Conservation (phyloP, 2,329 filamentous ascomycete species). For the Boeremia exigua region DNA sequence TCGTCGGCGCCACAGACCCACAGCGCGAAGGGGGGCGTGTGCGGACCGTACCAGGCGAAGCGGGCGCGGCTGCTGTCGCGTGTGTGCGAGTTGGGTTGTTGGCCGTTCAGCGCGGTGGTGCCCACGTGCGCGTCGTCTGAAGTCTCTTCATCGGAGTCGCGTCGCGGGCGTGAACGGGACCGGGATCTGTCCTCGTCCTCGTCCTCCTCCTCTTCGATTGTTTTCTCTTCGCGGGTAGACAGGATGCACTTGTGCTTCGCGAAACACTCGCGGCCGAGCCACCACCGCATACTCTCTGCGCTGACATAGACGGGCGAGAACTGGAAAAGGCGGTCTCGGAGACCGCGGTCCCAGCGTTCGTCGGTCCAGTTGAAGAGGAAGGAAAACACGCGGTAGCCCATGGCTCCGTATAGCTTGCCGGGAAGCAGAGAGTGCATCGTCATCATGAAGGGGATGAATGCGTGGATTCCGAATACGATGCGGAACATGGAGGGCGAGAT, state of each 20-base stretch:
- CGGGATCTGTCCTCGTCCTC: constrained; percentile 39
- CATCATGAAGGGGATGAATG: constrained; percentile 95
- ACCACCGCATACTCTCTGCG: constrained; percentile 92
- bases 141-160: constrained; percentile 25
- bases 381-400: constrained; percentile 88
- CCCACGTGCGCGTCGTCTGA: constrained; percentile 5
- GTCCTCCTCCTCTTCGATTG: constrained; percentile 63
- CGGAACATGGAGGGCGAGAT: constrained; percentile 80
- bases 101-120: constrained; percentile 5
- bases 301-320: constrained; percentile 91
- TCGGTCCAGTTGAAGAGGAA: constrained; percentile 92
- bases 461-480: constrained; percentile 86
- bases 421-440: constrained; percentile 73
- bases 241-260: constrained; percentile 86
- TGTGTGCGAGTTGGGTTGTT: constrained; percentile 5
- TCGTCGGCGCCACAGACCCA: constrained; percentile 87
- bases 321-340: constrained; percentile 85
- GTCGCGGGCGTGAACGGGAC: constrained; percentile 12
- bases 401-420: constrained; percentile 72
- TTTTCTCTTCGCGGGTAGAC: constrained; percentile 74
- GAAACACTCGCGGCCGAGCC: constrained; percentile 88
- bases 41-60: constrained; percentile 80
- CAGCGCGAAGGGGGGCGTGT: constrained; percentile 81
- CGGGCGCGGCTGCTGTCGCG: constrained; percentile 52
- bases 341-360: constrained; percentile 78